Conservation (phyloP, 2,329 filamentous ascomycete species). For the Pseudofabraea citricarpa region DNA sequence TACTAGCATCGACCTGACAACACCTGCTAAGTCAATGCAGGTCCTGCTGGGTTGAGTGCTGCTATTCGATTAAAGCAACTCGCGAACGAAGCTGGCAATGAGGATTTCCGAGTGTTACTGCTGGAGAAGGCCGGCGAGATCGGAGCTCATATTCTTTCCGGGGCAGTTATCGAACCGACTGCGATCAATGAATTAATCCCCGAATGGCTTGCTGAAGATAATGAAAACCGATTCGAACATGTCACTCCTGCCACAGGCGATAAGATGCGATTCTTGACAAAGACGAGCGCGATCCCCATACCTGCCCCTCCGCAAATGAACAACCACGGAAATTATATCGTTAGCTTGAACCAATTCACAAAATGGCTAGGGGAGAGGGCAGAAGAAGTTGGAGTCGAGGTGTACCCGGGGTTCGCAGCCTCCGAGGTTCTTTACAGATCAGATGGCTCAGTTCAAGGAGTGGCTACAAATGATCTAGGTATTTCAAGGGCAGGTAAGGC, state of each 20-base stretch:
- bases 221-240: conserved; percentile 81
- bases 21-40: conserved; percentile 29
- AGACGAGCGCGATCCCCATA: conserved; percentile 70
- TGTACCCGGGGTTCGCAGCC: conserved; percentile 94
- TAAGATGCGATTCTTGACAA: conserved; percentile 91
- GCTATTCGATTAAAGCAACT: conserved; percentile 94
- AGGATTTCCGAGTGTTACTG: conserved; percentile 89
- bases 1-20: conserved; percentile 1
- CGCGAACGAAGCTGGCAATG: conserved; percentile 89
- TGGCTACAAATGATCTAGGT: conserved; percentile 93
- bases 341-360: conserved; percentile 89
- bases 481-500: conserved; percentile 76
- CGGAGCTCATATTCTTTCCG: conserved; percentile 91
- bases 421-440: conserved; percentile 83
- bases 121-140: conserved; percentile 95
- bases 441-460: conserved; percentile 86
- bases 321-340: conserved; percentile 96
- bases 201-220: conserved; percentile 87
- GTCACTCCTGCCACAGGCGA: conserved; percentile 80
- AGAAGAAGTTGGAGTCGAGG: conserved; percentile 93
- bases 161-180: conserved; percentile 87
- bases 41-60: conserved; percentile 88
- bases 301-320: conserved; percentile 95
- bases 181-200: conserved; percentile 87
- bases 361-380: conserved; percentile 95